Evolutionary conservation across 2,329 filamentous ascomycete genomes (phyloP), one percentile per base, ranked within the genome.

Genomic region (Volutella citrinella): DNA sequence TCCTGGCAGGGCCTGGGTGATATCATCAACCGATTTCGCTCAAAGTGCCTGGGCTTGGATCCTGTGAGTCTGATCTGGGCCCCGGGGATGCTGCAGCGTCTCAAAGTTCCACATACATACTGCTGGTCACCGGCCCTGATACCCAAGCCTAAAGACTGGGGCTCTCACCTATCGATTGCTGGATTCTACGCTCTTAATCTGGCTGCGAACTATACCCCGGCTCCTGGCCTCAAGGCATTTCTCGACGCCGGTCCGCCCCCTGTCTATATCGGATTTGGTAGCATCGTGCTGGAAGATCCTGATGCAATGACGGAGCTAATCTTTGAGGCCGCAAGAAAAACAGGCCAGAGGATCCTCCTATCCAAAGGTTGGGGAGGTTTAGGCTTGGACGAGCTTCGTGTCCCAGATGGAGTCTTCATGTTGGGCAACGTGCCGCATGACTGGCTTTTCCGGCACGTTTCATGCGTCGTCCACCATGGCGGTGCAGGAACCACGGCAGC

Each of bases 101-200:
- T 9, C 9, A n/a, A 22, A 22, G n/a, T 22, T 22, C 9, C 9
- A 22, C 9, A 22, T n/a, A 9, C 20, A 1, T 87, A 87, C 48
- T 80, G 82, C 46, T 87, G 83, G 82, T 82, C 80, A 1, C 72
- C 79, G 4, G 69, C 77, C 3, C 57, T 84, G 14, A 78, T 84
- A n/a, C 74, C 78, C 0, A 84, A 83, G 45, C 80, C 80, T 0
- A 59, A 63, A 5, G 80, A 84, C 44, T 84, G 80, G 80, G 70
- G 64, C 5, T 51, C 63, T 1, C 67, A 80, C 31, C 78, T 83
- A 31, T 69, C 72, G 30, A 72, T 82, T 12, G 72, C 74, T 6
- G 79, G 80, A 0, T 84, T 83, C 54, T 80, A 68, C 36, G 82
- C 82, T 45, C 62, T 82, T 1, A 65, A 72, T 6, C 55, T 74